These are phyloP conservation scores for Metschnikowia gelsemii DNA, from an alignment of 805 yeast genomes.

Conservation along the genomic window DNA sequence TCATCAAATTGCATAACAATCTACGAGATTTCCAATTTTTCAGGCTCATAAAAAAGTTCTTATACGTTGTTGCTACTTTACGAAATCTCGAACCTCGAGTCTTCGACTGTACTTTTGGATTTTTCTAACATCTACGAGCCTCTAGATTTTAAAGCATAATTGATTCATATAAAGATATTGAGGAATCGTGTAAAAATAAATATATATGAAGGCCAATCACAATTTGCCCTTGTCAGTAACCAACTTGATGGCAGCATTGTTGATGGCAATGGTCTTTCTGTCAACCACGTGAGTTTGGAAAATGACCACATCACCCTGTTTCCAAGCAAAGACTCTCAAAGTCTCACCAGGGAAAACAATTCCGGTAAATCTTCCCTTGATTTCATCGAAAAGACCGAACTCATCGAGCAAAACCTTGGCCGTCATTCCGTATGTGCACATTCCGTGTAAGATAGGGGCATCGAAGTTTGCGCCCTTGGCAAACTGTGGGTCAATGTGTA, in stretches of 20 bases:
- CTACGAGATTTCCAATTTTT: too few relatives aligned
- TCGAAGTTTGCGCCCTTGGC: slow-evolving; percentile 86
- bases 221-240: slow-evolving; percentile 41
- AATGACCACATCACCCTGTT: slow-evolving; percentile 61
- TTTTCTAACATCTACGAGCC: too few relatives aligned
- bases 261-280: slow-evolving; percentile 73
- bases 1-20: not conserved
- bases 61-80: too few relatives aligned
- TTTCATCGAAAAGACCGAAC: slow-evolving; percentile 78
- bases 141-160: too few relatives aligned
- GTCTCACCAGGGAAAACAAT: slow-evolving; percentile 95
- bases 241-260: slow-evolving; percentile 80
- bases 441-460: slow-evolving; percentile 88
- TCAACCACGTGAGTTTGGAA: slow-evolving; percentile 84
- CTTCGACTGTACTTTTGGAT: too few relatives aligned
- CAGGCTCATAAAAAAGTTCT: too few relatives aligned
- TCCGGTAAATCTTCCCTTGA: slow-evolving; percentile 87
- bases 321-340: slow-evolving; percentile 81
- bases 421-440: slow-evolving; percentile 81
- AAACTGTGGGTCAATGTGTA: slow-evolving; percentile 89
- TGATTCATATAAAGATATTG: not conserved
- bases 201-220: slow-evolving; percentile 18
- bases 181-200: slow-evolving; percentile 1
- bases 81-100: too few relatives aligned
- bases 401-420: slow-evolving; percentile 74